Evolutionary conservation across 441 rosid species (phyloP).

Genomic region (Sinapis alba): DNA sequence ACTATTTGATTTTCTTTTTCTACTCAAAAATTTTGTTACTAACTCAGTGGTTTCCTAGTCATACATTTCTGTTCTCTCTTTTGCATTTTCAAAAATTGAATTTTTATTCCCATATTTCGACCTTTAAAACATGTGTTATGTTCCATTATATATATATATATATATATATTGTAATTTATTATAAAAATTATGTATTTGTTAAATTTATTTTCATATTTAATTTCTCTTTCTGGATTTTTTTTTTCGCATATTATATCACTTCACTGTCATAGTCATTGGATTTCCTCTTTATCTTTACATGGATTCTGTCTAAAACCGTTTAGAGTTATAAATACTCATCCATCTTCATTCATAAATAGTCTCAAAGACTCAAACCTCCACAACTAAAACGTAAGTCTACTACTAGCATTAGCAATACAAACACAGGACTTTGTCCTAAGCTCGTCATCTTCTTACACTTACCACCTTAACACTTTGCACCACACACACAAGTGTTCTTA

Average conservation of each 20-base stretch:
- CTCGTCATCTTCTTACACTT: conserved; percentile 19
- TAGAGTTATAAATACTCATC: conserved; percentile 1
- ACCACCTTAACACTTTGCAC: conserved; percentile 7
- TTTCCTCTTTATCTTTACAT: not conserved
- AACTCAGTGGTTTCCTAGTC: not conserved
- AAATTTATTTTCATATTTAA: not conserved
- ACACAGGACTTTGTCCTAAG: conserved; percentile 17
- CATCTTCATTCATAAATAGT: not conserved
- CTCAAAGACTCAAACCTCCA: not conserved
- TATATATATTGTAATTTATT: too few species aligned
- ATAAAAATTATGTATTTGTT: not conserved
- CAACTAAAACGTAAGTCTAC: not conserved
- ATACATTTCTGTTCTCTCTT: not conserved
- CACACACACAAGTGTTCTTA: conserved; percentile 3
- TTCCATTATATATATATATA: too few species aligned
- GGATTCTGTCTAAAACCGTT: conserved; percentile 5
- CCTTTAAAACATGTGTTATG: not conserved
- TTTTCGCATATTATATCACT: not conserved
- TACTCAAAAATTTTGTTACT: not conserved
- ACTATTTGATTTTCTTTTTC: not conserved
- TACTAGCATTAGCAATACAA: conserved; percentile 2
- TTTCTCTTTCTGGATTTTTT: not conserved
- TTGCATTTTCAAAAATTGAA: not conserved
- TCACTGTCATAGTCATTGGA: not conserved
- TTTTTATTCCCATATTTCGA: not conserved